A percentile compares a stretch with the other conserved stretches of the same genome.
Evolutionary conservation across 2,329 filamentous ascomycete genomes (phyloP).

Genomic region (Claviceps purpurea): DNA sequence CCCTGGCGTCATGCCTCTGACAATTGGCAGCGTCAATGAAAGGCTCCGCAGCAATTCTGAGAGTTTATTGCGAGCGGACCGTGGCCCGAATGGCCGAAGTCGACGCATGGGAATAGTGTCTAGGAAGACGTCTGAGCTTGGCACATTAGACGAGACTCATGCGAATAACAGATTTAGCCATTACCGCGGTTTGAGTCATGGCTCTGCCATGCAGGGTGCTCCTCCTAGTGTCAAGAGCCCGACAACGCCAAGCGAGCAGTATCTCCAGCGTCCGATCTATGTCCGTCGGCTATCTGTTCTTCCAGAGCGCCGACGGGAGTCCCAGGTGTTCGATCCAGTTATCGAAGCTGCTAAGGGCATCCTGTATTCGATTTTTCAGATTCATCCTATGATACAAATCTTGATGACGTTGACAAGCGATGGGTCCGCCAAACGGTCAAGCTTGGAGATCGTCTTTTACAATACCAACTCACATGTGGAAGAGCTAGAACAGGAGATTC

Average conservation of each 20-base stretch:
- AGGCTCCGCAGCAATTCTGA: slow-evolving; percentile 54
- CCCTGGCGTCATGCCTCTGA: slow-evolving; percentile 58
- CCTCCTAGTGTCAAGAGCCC: slow-evolving; percentile 35
- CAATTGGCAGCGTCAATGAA: slow-evolving; percentile 57
- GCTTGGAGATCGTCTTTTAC: slow-evolving; percentile 53
- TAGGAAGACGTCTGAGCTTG: slow-evolving; percentile 45
- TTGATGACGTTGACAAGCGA: slow-evolving; percentile 49
- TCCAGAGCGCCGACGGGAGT: slow-evolving; percentile 49
- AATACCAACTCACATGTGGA: slow-evolving; percentile 55
- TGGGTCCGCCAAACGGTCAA: slow-evolving; percentile 46
- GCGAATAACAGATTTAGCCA: slow-evolving; percentile 53
- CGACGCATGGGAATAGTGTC: slow-evolving; percentile 53
- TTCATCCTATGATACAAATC: slow-evolving; percentile 55
- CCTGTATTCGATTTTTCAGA: slow-evolving; percentile 53
- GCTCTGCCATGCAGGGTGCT: slow-evolving; percentile 51
- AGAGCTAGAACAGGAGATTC: slow-evolving; percentile 51
- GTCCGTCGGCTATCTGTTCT: slow-evolving; percentile 50
- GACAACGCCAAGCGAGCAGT: slow-evolving; percentile 44
- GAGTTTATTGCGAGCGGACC: slow-evolving; percentile 39
- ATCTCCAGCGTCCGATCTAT: slow-evolving; percentile 46
- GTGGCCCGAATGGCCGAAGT: slow-evolving; percentile 36
- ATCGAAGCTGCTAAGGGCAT: slow-evolving; percentile 54
- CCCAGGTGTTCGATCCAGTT: slow-evolving; percentile 45
- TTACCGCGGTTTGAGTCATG: slow-evolving; percentile 52
- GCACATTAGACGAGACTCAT: slow-evolving; percentile 48